These are phyloP conservation scores for Dunaliella primolecta DNA, from an alignment of 139 green algal genomes.

Conservation along the genomic window DNA sequence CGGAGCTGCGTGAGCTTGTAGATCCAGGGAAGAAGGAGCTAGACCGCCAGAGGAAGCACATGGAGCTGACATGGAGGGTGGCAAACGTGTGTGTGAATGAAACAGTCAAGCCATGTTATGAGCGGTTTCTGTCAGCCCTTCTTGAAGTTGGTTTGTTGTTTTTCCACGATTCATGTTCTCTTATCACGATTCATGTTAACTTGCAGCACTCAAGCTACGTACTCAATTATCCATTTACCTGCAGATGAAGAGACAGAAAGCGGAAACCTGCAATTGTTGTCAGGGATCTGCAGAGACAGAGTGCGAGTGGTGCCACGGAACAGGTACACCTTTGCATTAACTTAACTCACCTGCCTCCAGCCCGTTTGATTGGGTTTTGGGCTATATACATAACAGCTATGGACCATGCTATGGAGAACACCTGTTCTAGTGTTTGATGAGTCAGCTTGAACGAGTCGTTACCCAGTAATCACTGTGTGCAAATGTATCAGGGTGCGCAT, in stretches of 20 bases:
- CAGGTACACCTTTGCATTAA: conserved; percentile 18
- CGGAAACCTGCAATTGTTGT: background rate
- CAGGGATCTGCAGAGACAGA: conserved; percentile 30
- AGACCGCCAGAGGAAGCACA: conserved; percentile 29
- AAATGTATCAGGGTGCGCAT: too few species aligned
- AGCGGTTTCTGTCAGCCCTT: too few species aligned
- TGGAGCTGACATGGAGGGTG: conserved; percentile 42
- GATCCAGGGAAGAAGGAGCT: conserved; percentile 14
- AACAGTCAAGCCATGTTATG: background rate
- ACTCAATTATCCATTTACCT: too few species aligned
- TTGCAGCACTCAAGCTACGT: background rate
- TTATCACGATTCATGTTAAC: background rate
- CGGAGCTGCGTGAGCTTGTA: conserved; percentile 20
- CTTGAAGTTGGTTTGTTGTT: too few species aligned
- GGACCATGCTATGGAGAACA: too few species aligned
- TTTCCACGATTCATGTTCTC: too few species aligned
- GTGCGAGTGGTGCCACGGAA: conserved; percentile 42
- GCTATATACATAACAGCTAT: too few species aligned
- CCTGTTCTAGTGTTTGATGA: too few species aligned
- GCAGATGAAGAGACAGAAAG: background rate
- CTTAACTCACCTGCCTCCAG: background rate
- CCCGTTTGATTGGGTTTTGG: too few species aligned
- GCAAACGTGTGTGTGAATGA: conserved; percentile 5
- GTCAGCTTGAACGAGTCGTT: too few species aligned
- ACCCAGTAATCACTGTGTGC: too few species aligned